Evolutionary conservation across 306 rosid genomes (phyloP), one percentile per base, ranked within the genome.

Genomic region (Vachellia collinsii): DNA sequence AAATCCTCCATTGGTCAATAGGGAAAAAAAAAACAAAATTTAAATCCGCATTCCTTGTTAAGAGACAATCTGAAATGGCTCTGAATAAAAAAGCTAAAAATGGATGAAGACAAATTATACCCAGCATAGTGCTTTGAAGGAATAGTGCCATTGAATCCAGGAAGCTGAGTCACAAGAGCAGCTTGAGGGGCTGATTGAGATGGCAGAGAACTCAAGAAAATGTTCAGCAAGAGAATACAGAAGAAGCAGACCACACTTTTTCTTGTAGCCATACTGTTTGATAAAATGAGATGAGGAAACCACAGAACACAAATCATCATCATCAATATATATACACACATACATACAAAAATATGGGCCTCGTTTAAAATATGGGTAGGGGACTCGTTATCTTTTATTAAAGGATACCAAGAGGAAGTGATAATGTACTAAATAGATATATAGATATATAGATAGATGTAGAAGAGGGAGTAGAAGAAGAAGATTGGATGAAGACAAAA

Each of bases 41-140:
- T 29, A 29, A 29, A 29, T 29, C 34, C 34, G 2, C 34, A 29
- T 29, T 29, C 34, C 1, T 0, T 38, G 4, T 14, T 43, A 43
- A 36, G 9, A 17, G 59, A 37, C n/a, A 50, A 19, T 3, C 23
- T 71, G 37, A 36, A 72, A 29, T 29, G 34, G 34, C 34, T 2
- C 34, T 29, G 34, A 29, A 29, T 29, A 29, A 29, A 29, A 29
- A 29, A 29, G 34, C 34, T 29, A 29, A 29, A 29, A 29, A 29
- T 29, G 34, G 34, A 29, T 29, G 34, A 29, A 29, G 34, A 29
- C 34, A 29, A 29, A 43, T 4, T 4, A 8, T 75, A 75, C 72
- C 80, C 73, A 48, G 50, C 74, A 37, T 65, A 65, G 29, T 66
- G 81, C 38, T 65, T 65, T 65, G 80, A 77, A n/a, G 80, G 80